phyloP scores from a whole-genome alignment of 768 basidiomycete species.

The Coprinopsis strossmayeri region DNA sequence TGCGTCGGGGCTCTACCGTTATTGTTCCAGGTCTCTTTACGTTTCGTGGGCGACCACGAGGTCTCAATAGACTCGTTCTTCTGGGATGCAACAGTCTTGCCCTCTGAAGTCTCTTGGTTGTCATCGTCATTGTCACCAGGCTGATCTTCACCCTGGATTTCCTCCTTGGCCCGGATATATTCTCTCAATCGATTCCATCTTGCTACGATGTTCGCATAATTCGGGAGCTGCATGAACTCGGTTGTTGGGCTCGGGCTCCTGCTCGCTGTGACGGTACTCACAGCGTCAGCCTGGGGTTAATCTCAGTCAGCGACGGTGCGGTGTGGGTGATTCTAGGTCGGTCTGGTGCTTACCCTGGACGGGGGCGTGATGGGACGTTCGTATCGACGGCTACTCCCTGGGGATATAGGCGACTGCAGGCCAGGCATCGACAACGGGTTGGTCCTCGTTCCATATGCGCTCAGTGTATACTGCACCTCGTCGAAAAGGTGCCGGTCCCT shows the following conservation, averaged over 20 bases:
- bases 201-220: background rate
- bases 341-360: background rate
- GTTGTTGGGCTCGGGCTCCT: background rate
- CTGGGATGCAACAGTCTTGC: no score
- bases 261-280: background rate
- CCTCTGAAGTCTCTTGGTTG: no score
- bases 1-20: background rate
- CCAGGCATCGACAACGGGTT: background rate
- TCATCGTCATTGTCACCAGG: background rate
- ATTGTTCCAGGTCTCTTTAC: background rate
- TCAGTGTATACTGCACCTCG: background rate
- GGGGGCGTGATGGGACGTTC: background rate
- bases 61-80: background rate
- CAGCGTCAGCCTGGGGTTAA: background rate
- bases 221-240: slow-evolving; percentile 5
- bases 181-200: background rate
- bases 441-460: background rate
- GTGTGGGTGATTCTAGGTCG: background rate
- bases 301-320: background rate
- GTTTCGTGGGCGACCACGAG: background rate
- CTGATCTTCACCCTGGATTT: background rate
- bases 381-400: background rate
- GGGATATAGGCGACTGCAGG: background rate
- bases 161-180: slow-evolving; percentile 1
- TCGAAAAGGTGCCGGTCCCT: no score